phyloP scores from a whole-genome alignment of 1,139 yeast species.

The Magnusiomyces paraingens region DNA sequence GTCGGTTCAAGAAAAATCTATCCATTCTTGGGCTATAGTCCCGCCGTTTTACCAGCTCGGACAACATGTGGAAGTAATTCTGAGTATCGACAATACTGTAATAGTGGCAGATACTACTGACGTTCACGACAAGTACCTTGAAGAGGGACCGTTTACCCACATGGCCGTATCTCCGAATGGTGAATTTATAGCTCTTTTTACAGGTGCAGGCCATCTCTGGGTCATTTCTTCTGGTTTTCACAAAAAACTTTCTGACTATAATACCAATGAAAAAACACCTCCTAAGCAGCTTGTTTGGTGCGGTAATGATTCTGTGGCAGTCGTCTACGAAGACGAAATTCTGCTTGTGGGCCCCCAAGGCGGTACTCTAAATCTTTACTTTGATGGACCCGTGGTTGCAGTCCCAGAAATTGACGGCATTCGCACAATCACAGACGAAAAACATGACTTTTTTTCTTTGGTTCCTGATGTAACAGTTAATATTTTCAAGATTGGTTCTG shows the following conservation, averaged over 20 bases:
- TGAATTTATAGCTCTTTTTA: constrained; percentile 50
- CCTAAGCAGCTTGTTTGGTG: constrained; percentile 64
- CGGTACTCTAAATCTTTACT: constrained; percentile 45
- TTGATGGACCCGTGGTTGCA: constrained; percentile 37
- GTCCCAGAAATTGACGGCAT: constrained; percentile 65
- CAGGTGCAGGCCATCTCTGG: constrained; percentile 40
- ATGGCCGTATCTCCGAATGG: constrained; percentile 56
- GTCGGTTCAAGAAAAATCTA: constrained; percentile 11
- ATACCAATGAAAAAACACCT: constrained; percentile 35
- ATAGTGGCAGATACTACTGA: constrained; percentile 26
- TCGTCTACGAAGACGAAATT: constrained; percentile 55
- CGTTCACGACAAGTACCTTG: constrained; percentile 25
- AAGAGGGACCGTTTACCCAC: constrained; percentile 53
- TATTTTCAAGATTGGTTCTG: constrained; percentile 75
- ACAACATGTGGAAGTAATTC: constrained; percentile 31
- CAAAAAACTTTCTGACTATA: constrained; percentile 46
- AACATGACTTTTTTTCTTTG: constrained; percentile 57
- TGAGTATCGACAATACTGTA: constrained; percentile 25
- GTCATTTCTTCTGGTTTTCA: constrained; percentile 50
- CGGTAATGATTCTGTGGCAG: constrained; percentile 72
- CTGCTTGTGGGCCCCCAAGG: constrained; percentile 68
- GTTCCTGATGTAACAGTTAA: constrained; percentile 55
- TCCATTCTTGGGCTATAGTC: constrained; percentile 32
- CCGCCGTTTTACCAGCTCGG: constrained; percentile 30
- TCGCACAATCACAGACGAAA: constrained; percentile 51